These are phyloP conservation scores for Malassezia globosa DNA, from an alignment of 1,284 basidiomycete genomes.

Conservation along the genomic window DNA sequence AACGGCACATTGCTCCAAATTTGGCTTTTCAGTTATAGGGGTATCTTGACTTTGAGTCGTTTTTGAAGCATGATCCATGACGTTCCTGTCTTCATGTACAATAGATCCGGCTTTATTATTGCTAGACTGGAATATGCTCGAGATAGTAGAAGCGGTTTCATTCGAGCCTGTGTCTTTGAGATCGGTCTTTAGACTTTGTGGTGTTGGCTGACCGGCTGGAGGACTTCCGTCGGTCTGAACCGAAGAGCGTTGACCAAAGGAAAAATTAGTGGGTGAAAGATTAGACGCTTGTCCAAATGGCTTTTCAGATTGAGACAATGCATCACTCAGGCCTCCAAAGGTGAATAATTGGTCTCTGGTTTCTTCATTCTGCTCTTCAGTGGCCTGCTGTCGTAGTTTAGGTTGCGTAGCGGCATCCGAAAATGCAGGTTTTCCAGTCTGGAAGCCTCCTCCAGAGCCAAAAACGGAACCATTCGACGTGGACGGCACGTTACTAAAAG, in stretches of 20 bases:
- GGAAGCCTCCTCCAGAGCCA: constrained; percentile 13
- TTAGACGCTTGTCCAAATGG: background rate
- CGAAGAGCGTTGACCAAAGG: background rate
- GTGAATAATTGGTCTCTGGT: constrained; percentile 17
- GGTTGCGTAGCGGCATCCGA: background rate
- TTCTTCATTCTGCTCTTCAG: background rate
- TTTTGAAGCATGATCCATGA: too few relatives aligned
- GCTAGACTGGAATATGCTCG: too few relatives aligned
- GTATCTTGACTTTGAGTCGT: too few relatives aligned
- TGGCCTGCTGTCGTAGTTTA: background rate
- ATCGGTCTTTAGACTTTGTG: too few relatives aligned
- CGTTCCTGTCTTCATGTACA: too few relatives aligned
- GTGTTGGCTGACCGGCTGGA: too few relatives aligned
- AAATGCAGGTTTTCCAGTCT: constrained; percentile 1
- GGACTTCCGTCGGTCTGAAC: too few relatives aligned
- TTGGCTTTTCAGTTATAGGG: too few relatives aligned
- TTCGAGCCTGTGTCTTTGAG: too few relatives aligned
- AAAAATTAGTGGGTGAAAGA: background rate
- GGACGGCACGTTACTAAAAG: background rate
- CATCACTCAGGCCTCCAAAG: constrained; percentile 20
- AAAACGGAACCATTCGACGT: constrained; percentile 7
- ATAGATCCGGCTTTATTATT: too few relatives aligned
- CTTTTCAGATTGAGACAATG: constrained; percentile 4
- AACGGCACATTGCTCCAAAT: too few relatives aligned
- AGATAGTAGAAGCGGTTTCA: too few relatives aligned